phyloP scores from a whole-genome alignment of 108 stramenopile genomes.

The Tribonema minus region DNA sequence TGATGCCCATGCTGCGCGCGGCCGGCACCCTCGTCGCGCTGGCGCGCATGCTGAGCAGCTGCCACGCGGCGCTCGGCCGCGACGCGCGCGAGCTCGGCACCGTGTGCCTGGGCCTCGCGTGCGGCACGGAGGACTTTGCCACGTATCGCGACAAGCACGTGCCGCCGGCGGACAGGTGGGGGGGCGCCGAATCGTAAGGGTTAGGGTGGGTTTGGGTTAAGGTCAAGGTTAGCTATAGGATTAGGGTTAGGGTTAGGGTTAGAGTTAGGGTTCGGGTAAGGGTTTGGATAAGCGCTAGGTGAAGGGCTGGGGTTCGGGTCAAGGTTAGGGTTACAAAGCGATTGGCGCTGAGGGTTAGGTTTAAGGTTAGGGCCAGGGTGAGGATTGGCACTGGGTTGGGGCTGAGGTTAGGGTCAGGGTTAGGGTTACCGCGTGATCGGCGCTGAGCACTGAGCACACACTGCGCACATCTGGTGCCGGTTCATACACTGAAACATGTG shows the following conservation, averaged over 20 bases:
- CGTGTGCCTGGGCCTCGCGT: neutral
- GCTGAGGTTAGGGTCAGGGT: neutral
- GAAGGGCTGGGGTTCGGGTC: neutral
- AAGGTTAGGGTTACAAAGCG: neutral
- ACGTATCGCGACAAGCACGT: constrained; percentile 14
- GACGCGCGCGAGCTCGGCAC: neutral
- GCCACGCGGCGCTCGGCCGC: constrained; percentile 3
- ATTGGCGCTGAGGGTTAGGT: neutral
- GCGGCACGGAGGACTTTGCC: constrained; percentile 32
- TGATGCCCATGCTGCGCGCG: constrained; percentile 15
- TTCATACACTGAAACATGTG: too few relatives aligned
- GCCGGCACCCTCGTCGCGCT: neutral
- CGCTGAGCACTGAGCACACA: too few relatives aligned
- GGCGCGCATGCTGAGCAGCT: constrained; percentile 9
- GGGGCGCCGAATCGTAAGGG: neutral
- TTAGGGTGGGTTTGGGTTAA: neutral
- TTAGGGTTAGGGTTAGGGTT: neutral
- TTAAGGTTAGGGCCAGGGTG: neutral
- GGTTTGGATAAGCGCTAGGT: too few relatives aligned
- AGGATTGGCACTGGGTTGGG: neutral
- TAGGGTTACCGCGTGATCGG: too few relatives aligned
- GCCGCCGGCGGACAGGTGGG: neutral
- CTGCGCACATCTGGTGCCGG: too few relatives aligned
- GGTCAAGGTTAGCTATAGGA: neutral
- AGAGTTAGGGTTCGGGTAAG: neutral